Percentiles rank a stretch among this genome's conserved stretches.
These are phyloP conservation scores for Tulasnella sp. DNA, from an alignment of 768 basidiomycete genomes.

Conservation along the genomic window DNA sequence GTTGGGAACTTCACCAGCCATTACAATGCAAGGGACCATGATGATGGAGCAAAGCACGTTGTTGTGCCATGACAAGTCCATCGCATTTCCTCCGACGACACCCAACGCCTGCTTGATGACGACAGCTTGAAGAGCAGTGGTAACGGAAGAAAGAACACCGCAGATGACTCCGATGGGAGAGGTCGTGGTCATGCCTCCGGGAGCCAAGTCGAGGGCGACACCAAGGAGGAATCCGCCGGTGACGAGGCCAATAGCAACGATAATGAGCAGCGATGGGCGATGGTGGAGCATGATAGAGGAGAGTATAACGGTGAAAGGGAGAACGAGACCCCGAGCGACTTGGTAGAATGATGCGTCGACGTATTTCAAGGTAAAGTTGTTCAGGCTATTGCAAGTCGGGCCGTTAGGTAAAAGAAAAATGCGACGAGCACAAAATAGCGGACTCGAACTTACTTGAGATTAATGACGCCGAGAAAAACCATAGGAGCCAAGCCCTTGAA, in stretches of 20 bases:
- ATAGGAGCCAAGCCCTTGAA: slow-evolving; percentile 70
- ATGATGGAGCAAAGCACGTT: slow-evolving; percentile 72
- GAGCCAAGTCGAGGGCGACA: slow-evolving; percentile 58
- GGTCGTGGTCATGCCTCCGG: slow-evolving; percentile 11
- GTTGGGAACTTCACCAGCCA: slow-evolving; percentile 66
- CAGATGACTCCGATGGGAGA: slow-evolving; percentile 56
- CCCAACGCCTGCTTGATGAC: slow-evolving; percentile 83
- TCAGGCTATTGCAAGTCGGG: slow-evolving; percentile 46
- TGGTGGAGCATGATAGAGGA: slow-evolving; percentile 70
- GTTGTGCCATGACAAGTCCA: slow-evolving; percentile 85
- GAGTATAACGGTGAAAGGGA: slow-evolving; percentile 88
- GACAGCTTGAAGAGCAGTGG: slow-evolving; percentile 85
- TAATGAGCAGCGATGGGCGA: slow-evolving; percentile 66
- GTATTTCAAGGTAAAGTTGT: slow-evolving; percentile 86
- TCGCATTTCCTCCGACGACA: slow-evolving; percentile 74
- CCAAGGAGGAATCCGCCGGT: slow-evolving; percentile 89
- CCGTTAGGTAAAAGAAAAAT: slow-evolving; percentile 6
- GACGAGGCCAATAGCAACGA: slow-evolving; percentile 69
- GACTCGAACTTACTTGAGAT: slow-evolving; percentile 53
- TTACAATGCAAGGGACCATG: slow-evolving; percentile 60
- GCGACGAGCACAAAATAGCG: slow-evolving; percentile 8
- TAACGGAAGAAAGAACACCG: slow-evolving; percentile 76
- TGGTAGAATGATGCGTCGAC: slow-evolving; percentile 95
- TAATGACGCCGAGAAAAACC: slow-evolving; percentile 69
- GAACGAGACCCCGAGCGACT: slow-evolving; percentile 86